Evolutionary conservation across 768 basidiomycete species (phyloP).

Genomic region (Fistulinella prunicolor): DNA sequence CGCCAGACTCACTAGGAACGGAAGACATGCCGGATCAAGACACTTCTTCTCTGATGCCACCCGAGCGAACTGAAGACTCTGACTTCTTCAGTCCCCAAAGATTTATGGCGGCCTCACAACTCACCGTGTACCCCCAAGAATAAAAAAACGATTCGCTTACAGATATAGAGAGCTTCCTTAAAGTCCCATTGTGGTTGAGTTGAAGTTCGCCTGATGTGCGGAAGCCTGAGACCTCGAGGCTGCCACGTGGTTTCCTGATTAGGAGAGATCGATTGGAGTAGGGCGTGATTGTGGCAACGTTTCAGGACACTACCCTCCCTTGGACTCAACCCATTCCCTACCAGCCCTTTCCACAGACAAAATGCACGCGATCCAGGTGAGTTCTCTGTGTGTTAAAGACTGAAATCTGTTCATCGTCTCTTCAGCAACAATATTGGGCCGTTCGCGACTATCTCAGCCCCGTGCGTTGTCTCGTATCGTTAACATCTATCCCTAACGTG

Average conservation of each 20-base stretch:
- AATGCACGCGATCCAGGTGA: conserved; percentile 52
- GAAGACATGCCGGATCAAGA: no score
- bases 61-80: no score
- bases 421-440: conserved; percentile 87
- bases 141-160: no score
- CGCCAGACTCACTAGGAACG: no score
- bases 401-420: neutral
- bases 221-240: no score
- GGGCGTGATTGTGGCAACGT: conserved; percentile 30
- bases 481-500: conserved; percentile 17
- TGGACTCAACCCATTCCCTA: conserved; percentile 13
- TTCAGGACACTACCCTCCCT: conserved; percentile 15
- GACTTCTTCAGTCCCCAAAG: no score
- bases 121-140: no score
- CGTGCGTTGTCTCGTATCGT: conserved; percentile 44
- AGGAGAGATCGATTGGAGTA: conserved; percentile 32
- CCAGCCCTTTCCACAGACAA: conserved; percentile 5
- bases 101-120: no score
- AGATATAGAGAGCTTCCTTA: no score
- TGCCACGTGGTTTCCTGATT: conserved; percentile 31
- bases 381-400: neutral
- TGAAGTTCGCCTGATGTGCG: no score
- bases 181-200: no score
- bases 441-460: conserved; percentile 93
- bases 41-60: no score